Percentiles rank a stretch among this genome's conserved stretches.
phyloP scores from a whole-genome alignment of 495 filamentous ascomycete genomes.

The Podospora sp. region DNA sequence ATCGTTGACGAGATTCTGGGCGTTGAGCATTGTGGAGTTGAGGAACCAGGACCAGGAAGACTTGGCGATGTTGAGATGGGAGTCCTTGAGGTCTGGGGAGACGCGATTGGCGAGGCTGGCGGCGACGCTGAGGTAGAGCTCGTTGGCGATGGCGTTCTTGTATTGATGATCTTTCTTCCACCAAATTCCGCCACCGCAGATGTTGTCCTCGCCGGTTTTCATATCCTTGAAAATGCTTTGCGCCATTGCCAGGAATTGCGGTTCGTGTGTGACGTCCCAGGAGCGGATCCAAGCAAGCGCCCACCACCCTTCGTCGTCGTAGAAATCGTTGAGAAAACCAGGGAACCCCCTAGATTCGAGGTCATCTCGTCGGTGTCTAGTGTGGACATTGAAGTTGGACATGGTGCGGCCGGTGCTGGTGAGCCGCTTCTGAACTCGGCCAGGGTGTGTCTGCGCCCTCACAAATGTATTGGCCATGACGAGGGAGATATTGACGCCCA shows the following conservation, averaged over 20 bases:
- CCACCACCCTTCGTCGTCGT: constrained; percentile 78
- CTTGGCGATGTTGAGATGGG: constrained; percentile 60
- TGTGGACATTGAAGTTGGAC: constrained; percentile 37
- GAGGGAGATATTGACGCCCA: constrained; percentile 40
- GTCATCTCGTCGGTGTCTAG: constrained; percentile 12
- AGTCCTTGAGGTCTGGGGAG: constrained; percentile 38
- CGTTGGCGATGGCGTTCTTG: constrained; percentile 75
- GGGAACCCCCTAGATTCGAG: constrained; percentile 39
- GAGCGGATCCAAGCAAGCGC: constrained; percentile 66
- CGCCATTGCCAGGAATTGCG: constrained; percentile 57
- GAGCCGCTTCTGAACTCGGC: constrained; percentile 38
- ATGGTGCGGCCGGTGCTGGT: constrained; percentile 31
- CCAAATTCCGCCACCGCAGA: constrained; percentile 67
- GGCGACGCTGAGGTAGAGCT: constrained; percentile 69
- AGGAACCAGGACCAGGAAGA: constrained; percentile 72
- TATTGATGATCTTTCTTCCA: constrained; percentile 66
- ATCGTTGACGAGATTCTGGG: constrained; percentile 69
- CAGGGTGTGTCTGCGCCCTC: constrained; percentile 42
- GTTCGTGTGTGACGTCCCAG: constrained; percentile 62
- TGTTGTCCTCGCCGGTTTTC: constrained; percentile 57
- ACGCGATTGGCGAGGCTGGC: constrained; percentile 74
- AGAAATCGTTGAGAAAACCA: constrained; percentile 64
- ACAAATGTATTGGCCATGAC: constrained; percentile 48
- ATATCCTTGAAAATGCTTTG: constrained; percentile 64
- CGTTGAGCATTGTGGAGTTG: constrained; percentile 64